Evolutionary conservation across 2,329 filamentous ascomycete species (phyloP).

Genomic region (Monosporascus sp.): DNA sequence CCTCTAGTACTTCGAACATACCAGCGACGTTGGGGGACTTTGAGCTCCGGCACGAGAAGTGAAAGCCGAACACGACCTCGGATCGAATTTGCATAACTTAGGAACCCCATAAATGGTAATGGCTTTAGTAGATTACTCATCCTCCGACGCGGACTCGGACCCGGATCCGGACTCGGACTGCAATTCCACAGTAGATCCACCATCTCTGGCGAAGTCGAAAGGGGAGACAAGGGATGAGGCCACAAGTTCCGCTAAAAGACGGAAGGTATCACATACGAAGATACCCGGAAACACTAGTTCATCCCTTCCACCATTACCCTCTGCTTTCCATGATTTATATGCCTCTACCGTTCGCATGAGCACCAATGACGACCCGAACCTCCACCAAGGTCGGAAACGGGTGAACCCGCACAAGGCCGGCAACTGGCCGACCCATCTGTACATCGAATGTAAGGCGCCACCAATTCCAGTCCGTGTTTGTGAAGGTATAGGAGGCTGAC

Average conservation of each 20-base stretch:
- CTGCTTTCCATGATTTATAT: slow-evolving; percentile 84
- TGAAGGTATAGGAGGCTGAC: neutral
- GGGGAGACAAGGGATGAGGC: neutral
- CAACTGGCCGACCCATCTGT: slow-evolving; percentile 90
- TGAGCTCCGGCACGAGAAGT: too few species aligned
- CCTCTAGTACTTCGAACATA: too few species aligned
- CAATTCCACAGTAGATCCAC: neutral
- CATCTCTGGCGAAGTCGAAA: neutral
- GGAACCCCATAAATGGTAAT: slow-evolving; percentile 8
- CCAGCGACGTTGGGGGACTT: too few species aligned
- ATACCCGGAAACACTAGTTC: slow-evolving; percentile 3
- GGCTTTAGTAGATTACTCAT: slow-evolving; percentile 38
- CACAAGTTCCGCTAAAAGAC: slow-evolving; percentile 16
- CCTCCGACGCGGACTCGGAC: slow-evolving; percentile 21
- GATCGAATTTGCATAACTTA: neutral
- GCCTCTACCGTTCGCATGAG: slow-evolving; percentile 74
- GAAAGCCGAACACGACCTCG: too few species aligned
- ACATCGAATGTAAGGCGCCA: slow-evolving; percentile 74
- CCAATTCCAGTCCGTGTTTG: neutral
- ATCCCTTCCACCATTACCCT: slow-evolving; percentile 67
- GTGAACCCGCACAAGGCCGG: slow-evolving; percentile 79
- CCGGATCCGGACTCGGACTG: slow-evolving; percentile 3
- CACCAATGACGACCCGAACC: slow-evolving; percentile 72
- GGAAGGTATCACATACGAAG: slow-evolving; percentile 15
- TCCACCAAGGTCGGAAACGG: slow-evolving; percentile 82